phyloP scores from a whole-genome alignment of 176 grass and related monocot species.

The Rhynchospora breviuscula region DNA sequence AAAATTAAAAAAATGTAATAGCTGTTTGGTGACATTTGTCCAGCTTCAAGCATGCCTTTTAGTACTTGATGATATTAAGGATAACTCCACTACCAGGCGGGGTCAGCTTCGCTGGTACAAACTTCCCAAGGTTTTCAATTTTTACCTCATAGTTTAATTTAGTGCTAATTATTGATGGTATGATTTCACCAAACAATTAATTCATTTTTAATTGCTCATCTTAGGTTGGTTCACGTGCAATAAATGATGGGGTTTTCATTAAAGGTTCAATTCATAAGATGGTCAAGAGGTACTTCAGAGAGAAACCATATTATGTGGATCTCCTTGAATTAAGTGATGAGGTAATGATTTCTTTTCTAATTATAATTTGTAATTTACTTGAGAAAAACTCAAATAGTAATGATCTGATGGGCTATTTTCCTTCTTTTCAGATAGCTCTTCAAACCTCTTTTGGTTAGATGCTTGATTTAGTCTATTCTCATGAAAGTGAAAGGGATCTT shows the following conservation, averaged over 20 bases:
- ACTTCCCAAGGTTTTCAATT: conserved; percentile 48
- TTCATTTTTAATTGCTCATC: conserved; percentile 10
- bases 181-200: not conserved
- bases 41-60: conserved; percentile 98
- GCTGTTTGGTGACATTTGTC: conserved; percentile 17
- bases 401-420: conserved; percentile 15
- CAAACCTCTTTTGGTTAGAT: conserved; percentile 94
- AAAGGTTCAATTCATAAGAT: conserved; percentile 75
- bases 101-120: conserved; percentile 88
- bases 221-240: conserved; percentile 85
- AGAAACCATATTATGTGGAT: conserved; percentile 86
- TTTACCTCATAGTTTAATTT: conserved; percentile 3
- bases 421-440: conserved; percentile 69
- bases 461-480: conserved; percentile 83
- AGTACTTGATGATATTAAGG: conserved; percentile 99
- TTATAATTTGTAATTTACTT: not conserved
- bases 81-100: conserved; percentile 72
- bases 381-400: conserved; percentile 4
- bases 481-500: conserved; percentile 84
- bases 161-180: not conserved
- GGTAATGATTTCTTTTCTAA: conserved; percentile 30
- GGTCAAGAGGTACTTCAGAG: conserved; percentile 59
- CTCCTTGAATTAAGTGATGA: conserved; percentile 95
- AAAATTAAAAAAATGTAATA: conserved; percentile 22
- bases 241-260: conserved; percentile 86